Evolutionary conservation across 129 eudicot species (phyloP).

Genomic region (Solidago caesia): DNA sequence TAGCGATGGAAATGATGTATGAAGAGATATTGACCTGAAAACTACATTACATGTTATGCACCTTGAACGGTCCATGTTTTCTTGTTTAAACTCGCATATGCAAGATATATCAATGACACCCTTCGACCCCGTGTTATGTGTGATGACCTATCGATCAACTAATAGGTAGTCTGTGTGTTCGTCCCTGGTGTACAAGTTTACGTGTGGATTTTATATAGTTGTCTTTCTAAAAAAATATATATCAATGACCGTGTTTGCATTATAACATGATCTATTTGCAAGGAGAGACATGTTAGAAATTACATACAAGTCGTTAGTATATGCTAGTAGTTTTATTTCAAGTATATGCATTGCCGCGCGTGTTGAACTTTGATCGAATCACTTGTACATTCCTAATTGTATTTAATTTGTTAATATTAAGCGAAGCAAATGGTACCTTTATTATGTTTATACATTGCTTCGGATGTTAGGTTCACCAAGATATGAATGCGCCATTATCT

Average conservation of each 20-base stretch:
- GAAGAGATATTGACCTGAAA: background rate
- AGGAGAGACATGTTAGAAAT: background rate
- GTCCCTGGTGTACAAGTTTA: no score
- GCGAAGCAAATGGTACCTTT: background rate
- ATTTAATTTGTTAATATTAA: background rate
- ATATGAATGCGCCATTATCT: slow-evolving; percentile 83
- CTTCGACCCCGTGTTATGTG: no score
- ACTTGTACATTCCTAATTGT: background rate
- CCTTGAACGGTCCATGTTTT: background rate
- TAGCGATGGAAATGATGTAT: background rate
- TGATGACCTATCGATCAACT: no score
- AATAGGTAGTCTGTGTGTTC: no score
- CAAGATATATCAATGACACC: no score
- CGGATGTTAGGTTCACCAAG: slow-evolving; percentile 63
- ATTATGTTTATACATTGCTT: slow-evolving; percentile 11
- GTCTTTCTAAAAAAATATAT: no score
- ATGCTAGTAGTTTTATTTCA: background rate
- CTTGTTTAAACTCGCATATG: background rate
- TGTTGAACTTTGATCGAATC: background rate
- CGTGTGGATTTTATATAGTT: no score
- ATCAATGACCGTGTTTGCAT: background rate
- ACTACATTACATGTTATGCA: background rate
- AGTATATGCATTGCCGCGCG: background rate
- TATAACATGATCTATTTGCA: no score
- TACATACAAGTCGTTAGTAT: no score